Base-by-base conservation (phyloP, 202 grass and related monocot genomes). In the Cymbopogon flexuosus region DNA sequence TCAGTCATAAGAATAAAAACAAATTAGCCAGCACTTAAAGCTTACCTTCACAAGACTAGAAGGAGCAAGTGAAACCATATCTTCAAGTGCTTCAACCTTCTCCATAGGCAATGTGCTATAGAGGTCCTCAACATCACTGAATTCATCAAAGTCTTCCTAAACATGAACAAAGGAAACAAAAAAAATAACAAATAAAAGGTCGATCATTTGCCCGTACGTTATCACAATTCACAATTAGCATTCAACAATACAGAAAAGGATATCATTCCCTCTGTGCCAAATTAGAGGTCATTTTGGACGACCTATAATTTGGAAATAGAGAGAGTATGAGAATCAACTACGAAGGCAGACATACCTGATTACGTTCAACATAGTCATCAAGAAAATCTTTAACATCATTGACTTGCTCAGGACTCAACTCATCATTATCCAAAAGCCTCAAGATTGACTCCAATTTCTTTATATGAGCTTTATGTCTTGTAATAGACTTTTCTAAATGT, bases 11-110 rank as follows among this genome's bases (percentile, higher is more conserved):
- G 35, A 69, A 84, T 36, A 65, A 57, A 69, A 52, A 4, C 46
- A 87, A 65, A 36, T 35, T 16, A 63, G 46, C 24, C 43, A 64
- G 37, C 21, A 77, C 64, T 71, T 72, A 72, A 43, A 67, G 52
- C 45, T 52, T 75, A 99, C 96, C 87, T 99, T 99, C 65, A 87
- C 85, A 87, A 99, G 90, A 84, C 52, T 87, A 43, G 90, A 93
- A 84, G 96, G 83, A 85, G 87, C 92, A 90, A 99, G 87, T 81
- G 96, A 96, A 84, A 99, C 92, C 91, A 96, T 90, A 72, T 99
- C 96, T 93, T 99, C 96, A 58, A 99, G 88, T 80, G 96, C 92
- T 96, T 99, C 96, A 75, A 99, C 96, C 81, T 96, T 99, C 70
- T 99, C 96, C 78, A 82, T 74, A 79, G 96, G 96, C 77, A 99